phyloP scores from a whole-genome alignment of 2,329 filamentous ascomycete genomes.

The Onygenales sp. region DNA sequence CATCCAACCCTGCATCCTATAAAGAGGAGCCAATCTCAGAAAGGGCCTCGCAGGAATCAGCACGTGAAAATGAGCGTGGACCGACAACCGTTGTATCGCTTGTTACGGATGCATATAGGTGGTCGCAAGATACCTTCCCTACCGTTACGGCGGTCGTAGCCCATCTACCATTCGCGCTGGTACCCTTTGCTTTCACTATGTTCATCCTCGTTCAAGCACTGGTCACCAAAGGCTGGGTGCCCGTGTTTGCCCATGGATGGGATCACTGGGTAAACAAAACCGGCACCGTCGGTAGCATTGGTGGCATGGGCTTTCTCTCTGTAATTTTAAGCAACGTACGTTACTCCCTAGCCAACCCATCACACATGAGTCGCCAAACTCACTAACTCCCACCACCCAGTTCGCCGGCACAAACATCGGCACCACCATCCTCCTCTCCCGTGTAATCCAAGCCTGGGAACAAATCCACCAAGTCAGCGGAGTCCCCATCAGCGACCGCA shows the following conservation, averaged over 20 bases:
- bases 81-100: conserved; percentile 46
- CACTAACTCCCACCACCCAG: conserved; percentile 30
- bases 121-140: conserved; percentile 61
- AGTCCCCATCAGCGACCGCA: conserved; percentile 50
- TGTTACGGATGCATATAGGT: conserved; percentile 38
- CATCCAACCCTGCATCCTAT: conserved; percentile 4
- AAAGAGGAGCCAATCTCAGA: conserved; percentile 11
- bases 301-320: conserved; percentile 64
- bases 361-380: neutral
- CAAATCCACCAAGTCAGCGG: conserved; percentile 43
- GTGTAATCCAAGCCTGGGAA: conserved; percentile 61
- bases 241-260: conserved; percentile 64
- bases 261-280: conserved; percentile 62
- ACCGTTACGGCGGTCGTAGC: conserved; percentile 55
- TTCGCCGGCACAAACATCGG: conserved; percentile 71
- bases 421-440: conserved; percentile 62
- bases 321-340: conserved; percentile 64
- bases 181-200: conserved; percentile 66
- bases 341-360: conserved; percentile 11
- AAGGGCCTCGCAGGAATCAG: conserved; percentile 2
- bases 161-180: conserved; percentile 57
- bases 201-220: conserved; percentile 64
- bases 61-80: conserved; percentile 6
- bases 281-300: conserved; percentile 57
- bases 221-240: conserved; percentile 65